A percentile compares a stretch with the other conserved stretches of the same genome.
Evolutionary conservation across 495 filamentous ascomycete genomes (phyloP).

Genomic region (Penicillium egyptiacum): DNA sequence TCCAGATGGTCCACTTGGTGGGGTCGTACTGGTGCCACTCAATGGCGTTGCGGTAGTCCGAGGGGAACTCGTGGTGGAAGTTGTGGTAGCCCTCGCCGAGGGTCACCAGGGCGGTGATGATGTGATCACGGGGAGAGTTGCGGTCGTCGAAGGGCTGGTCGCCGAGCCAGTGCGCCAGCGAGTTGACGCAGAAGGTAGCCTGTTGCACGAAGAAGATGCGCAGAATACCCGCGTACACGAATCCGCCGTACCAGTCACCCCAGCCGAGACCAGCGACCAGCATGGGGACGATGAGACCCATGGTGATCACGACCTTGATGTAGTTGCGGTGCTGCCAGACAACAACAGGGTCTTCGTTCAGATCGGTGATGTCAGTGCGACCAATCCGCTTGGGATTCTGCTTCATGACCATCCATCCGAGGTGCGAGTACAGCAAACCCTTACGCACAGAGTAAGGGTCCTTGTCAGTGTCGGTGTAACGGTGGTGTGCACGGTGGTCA

Average conservation of each 20-base stretch:
- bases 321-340: conserved; percentile 95
- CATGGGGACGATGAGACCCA: conserved; percentile 84
- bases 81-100: conserved; percentile 99
- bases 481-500: conserved; percentile 95
- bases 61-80: conserved; percentile 99
- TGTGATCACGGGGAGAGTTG: conserved; percentile 95
- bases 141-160: conserved; percentile 99
- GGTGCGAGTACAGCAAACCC: conserved; percentile 92
- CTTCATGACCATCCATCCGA: conserved; percentile 93
- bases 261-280: conserved; percentile 82
- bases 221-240: conserved; percentile 92
- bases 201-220: conserved; percentile 99
- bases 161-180: conserved; percentile 96
- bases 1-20: conserved; percentile 97
- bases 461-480: conserved; percentile 98
- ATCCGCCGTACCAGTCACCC: conserved; percentile 88
- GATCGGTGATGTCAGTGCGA: conserved; percentile 92
- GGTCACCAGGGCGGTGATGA: conserved; percentile 92
- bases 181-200: conserved; percentile 99
- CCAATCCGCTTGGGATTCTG: conserved; percentile 92
- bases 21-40: conserved; percentile 99
- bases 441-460: conserved; percentile 99
- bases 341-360: conserved; percentile 94
- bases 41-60: conserved; percentile 98
- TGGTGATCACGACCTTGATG: conserved; percentile 81